Base-by-base conservation (phyloP, 306 rosid genomes). In the Neltuma alba region DNA sequence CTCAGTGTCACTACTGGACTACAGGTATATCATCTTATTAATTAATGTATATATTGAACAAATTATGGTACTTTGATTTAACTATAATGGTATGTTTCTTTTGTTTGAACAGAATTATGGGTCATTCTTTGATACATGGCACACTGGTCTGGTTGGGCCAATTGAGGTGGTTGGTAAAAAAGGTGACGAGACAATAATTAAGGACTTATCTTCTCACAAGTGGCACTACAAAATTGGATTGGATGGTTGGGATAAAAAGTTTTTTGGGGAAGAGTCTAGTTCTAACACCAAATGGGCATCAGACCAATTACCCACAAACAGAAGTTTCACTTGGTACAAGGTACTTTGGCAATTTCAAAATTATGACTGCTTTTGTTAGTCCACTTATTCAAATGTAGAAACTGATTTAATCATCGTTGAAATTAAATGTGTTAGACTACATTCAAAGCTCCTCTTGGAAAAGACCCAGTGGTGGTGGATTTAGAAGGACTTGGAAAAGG, bases 261-360 rank as follows among this genome's bases (percentile, higher is more conserved):
- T 81, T 9, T 88, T 44, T 27, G 75, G 66, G 9, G 23, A 38
- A 1, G 82, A 80, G 36, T 83, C 91, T 2, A 75, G 48, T 14
- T 71, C 45, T 7, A 52, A 50, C 7, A 25, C 42, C 14, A 86
- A 84, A 61, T 88, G 94, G 92, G 73, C 70, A 58, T 50, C 82
- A 2, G 16, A 41, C 1, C 0, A 64, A 0, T 2, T 88, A 4
- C 89, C 92, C 7, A n/a, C 23, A 9, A 73, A 88, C 44, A 84
- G 55, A 30, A 87, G 36, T 81, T 57, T 91, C 76, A 91, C 91
- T 37, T 88, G 92, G 95, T 91, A 88, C 74, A 87, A 88, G 92
- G 88, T 86, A 88, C 18, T n/a, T 14, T 28, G 9, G 4, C 10
- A 12, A 28, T 28, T 12, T 3, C 3, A 2, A n/a, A n/a, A n/a